Evolutionary conservation across 2,329 filamentous ascomycete genomes (phyloP).

Genomic region (Colletotrichum tanaceti): DNA sequence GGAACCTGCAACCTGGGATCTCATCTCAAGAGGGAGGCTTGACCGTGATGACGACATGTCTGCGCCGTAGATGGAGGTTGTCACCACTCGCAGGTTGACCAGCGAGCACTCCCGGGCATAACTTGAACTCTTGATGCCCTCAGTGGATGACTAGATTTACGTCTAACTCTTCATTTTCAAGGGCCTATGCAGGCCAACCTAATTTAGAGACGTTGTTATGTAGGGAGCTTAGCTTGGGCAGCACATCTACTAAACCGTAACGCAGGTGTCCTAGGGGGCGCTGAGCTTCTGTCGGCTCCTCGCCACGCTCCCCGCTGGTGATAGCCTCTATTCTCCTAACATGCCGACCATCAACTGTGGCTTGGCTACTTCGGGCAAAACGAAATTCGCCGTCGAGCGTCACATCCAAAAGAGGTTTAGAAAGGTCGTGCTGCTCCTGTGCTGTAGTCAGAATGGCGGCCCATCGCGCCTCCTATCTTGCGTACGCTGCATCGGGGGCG

Average conservation of each 20-base stretch:
- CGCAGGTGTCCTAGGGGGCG: too few relatives aligned
- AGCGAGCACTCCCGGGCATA: conserved; percentile 17
- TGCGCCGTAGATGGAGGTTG: conserved; percentile 5
- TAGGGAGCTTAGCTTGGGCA: too few relatives aligned
- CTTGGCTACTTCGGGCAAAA: conserved; percentile 20
- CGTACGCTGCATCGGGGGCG: conserved; percentile 1
- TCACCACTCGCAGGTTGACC: neutral
- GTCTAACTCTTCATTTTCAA: too few relatives aligned
- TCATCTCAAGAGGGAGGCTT: conserved; percentile 13
- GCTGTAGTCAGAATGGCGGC: neutral
- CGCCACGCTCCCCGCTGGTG: conserved; percentile 21
- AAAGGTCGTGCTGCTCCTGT: conserved; percentile 4
- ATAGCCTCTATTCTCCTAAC: conserved; percentile 26
- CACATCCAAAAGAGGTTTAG: conserved; percentile 4
- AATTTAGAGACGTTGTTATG: too few relatives aligned
- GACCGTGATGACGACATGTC: conserved; percentile 16
- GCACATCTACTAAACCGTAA: too few relatives aligned
- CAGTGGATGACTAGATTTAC: too few relatives aligned
- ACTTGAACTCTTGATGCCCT: conserved; percentile 26
- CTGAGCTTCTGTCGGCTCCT: conserved; percentile 24
- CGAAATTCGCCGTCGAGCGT: neutral
- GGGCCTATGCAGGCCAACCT: too few relatives aligned
- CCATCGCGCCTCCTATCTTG: conserved; percentile 23
- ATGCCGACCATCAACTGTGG: conserved; percentile 10
- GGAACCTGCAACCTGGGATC: conserved; percentile 5